Percentiles rank a stretch among this genome's conserved stretches.
Evolutionary conservation across 192 early-diverging fungal genomes (phyloP).

Genomic region (Umbelopsis ramanniana): DNA sequence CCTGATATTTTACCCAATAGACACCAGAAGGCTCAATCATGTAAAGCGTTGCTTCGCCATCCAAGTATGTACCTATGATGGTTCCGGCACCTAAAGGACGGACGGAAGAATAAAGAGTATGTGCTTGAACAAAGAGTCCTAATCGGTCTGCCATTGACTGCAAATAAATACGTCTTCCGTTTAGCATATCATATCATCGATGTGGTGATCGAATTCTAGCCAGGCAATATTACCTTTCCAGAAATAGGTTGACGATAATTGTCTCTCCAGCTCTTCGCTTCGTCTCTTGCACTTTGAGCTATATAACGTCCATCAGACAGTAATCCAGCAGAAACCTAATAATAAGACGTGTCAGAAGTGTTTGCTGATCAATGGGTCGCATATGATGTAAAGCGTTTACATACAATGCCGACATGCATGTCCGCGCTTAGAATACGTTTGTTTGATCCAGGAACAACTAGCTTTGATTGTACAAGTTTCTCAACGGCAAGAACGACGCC

Average conservation of each 20-base stretch:
- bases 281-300: constrained; percentile 87
- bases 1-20: constrained; percentile 71
- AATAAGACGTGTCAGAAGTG: neutral
- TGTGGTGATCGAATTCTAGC: no score
- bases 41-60: constrained; percentile 82
- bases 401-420: constrained; percentile 91
- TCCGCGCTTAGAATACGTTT: constrained; percentile 91
- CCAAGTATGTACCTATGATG: constrained; percentile 75
- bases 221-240: constrained; percentile 60
- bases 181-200: neutral
- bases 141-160: constrained; percentile 90
- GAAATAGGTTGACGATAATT: constrained; percentile 83
- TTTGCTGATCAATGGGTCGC: no score
- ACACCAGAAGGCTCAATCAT: constrained; percentile 98
- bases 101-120: constrained; percentile 94
- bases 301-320: constrained; percentile 92
- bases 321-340: constrained; percentile 87
- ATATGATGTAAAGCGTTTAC: neutral
- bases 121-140: constrained; percentile 93
- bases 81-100: constrained; percentile 92
- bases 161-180: neutral
- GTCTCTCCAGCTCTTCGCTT: constrained; percentile 87
- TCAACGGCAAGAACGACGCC: constrained; percentile 97
- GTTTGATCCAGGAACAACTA: constrained; percentile 93
- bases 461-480: constrained; percentile 93